These are phyloP conservation scores for Malus asiatica DNA, from an alignment of 306 rosid genomes.

Conservation along the genomic window DNA sequence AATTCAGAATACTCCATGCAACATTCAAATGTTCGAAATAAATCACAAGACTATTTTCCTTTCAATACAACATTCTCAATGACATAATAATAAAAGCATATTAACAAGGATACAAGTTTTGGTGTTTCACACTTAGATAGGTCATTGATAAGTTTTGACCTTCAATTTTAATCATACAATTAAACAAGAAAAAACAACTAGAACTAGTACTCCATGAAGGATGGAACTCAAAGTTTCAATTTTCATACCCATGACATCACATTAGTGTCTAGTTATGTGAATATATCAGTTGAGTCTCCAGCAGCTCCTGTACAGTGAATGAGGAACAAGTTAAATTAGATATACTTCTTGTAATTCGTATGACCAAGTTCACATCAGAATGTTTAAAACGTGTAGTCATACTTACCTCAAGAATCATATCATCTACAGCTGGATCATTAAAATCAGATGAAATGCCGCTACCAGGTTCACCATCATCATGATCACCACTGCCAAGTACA, in stretches of 20 bases:
- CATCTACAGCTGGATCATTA: not conserved
- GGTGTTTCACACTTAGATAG: not conserved
- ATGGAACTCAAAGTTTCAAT: not conserved
- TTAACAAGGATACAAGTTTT: not conserved
- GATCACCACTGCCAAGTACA: not conserved
- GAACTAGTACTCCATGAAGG: not conserved
- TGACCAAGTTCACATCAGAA: not conserved
- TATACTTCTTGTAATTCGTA: not conserved
- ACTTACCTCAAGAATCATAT: not conserved
- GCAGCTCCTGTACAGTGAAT: not conserved
- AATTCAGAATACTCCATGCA: not conserved
- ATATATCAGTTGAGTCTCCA: not conserved
- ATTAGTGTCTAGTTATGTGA: not conserved
- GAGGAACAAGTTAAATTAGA: not conserved
- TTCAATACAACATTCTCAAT: not conserved
- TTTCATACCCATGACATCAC: not conserved
- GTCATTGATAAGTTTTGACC: not conserved
- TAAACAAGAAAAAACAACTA: not conserved
- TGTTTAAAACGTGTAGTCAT: not conserved
- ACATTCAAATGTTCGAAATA: not conserved
- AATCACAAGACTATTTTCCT: not conserved
- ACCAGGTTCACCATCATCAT: not conserved
- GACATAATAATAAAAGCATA: not conserved
- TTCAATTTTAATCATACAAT: not conserved
- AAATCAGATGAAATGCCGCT: not conserved